phyloP scores from a whole-genome alignment of 2,329 filamentous ascomycete species.

The Teratosphaeria gauchensis region DNA sequence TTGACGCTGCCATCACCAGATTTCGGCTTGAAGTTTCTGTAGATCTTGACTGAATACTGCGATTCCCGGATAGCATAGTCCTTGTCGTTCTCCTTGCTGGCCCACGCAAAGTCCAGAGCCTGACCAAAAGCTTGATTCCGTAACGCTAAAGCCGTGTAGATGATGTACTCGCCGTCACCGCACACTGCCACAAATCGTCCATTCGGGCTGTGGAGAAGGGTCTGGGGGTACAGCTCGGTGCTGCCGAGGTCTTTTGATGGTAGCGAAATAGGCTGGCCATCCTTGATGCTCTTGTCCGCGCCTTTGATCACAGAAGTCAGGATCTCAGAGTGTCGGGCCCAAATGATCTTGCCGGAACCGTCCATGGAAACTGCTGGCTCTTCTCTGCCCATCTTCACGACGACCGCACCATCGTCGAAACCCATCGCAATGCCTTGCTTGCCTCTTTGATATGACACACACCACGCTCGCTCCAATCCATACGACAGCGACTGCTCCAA shows the following conservation, averaged over 20 bases:
- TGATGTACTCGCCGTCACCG: constrained; percentile 97
- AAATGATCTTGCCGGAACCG: constrained; percentile 86
- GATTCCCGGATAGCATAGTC: constrained; percentile 97
- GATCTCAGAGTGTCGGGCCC: constrained; percentile 91
- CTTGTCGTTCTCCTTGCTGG: constrained; percentile 92
- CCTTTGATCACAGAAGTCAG: constrained; percentile 92
- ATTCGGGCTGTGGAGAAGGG: constrained; percentile 90
- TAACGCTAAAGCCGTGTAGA: constrained; percentile 93
- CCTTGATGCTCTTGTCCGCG: constrained; percentile 73
- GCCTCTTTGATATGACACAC: constrained; percentile 88
- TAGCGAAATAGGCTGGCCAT: constrained; percentile 75
- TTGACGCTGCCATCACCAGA: constrained; percentile 62
- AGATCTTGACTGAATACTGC: constrained; percentile 86
- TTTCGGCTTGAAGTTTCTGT: constrained; percentile 96
- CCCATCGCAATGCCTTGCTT: constrained; percentile 91
- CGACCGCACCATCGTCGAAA: constrained; percentile 95
- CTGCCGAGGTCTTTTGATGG: constrained; percentile 91
- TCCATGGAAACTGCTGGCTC: constrained; percentile 99
- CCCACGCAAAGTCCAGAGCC: constrained; percentile 94
- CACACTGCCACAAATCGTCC: constrained; percentile 82
- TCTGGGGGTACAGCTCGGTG: constrained; percentile 94
- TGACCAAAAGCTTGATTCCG: constrained; percentile 96
- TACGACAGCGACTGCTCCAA: constrained; percentile 95
- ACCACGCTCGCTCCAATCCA: constrained; percentile 92
- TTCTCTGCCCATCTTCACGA: constrained; percentile 94